Base-by-base conservation (phyloP, 73 alveolate species). In the Paramecium caudatum region DNA sequence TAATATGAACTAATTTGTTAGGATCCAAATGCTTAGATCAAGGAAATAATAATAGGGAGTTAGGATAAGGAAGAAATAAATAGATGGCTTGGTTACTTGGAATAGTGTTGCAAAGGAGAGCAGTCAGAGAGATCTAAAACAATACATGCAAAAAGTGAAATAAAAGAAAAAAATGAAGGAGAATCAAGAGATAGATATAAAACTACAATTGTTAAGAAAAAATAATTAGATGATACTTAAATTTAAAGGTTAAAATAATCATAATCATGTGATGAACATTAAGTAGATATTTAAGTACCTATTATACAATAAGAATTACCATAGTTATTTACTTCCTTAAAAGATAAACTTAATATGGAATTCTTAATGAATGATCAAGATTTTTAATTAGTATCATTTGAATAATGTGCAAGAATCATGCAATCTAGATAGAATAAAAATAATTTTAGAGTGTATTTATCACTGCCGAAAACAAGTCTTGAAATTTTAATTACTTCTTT, bases 381-480 rank as follows among this genome's bases (percentile, higher is more conserved):
- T 5, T 74, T 41, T 74, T 8, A 45, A 6, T 68, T 74, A 3
- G 32, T 74, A 41, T 37, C 43, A 41, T 74, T 74, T 74, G 68
- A 74, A 12, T 43, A 65, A 10, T 41, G 88, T 74, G 88, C 88
- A 3, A 36, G 88, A 16, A 74, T 74, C 12, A 74, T 74, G 88
- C 88, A 74, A 74, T 74, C 88, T 21, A 41, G 17, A 6, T 6
- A 13, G 17, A 74, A 74, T 15, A 43, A 74, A 39, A 39, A 43
- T 17, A 74, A 74, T 74, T 74, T 74, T 43, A 74, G 68, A 45
- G 69, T 74, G 3, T 74, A 16, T 45, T 9, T 74, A 0, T 39
- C 88, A 3, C 21, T 74, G 32, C 88, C 88, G 0, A 39, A 74
- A 45, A 39, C 47, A 3, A 9, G 69, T 0, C 47, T 74, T 7